A percentile compares a stretch with the other conserved stretches of the same genome.
Evolutionary conservation across 495 filamentous ascomycete species (phyloP).

Genomic region (Penicillium manginii): DNA sequence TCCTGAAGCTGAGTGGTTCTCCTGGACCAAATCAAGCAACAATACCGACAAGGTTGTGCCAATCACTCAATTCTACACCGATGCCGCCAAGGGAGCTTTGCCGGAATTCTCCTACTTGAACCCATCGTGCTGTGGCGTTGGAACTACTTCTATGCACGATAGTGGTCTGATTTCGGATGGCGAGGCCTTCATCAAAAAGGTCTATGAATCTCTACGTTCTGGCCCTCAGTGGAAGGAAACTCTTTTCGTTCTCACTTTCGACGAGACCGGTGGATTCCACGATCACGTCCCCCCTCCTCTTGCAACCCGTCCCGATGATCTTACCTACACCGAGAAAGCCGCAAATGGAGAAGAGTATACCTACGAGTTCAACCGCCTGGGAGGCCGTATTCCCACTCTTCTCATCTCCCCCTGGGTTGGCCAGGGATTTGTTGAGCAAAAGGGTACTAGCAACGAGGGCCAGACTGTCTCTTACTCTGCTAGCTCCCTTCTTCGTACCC

Average conservation of each 20-base stretch:
- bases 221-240: slow-evolving; percentile 52
- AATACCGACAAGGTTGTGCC: slow-evolving; percentile 32
- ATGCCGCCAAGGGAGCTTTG: slow-evolving; percentile 40
- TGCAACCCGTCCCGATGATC: slow-evolving; percentile 40
- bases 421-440: slow-evolving; percentile 49
- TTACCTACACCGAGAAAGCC: slow-evolving; percentile 49
- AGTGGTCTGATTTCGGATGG: slow-evolving; percentile 49
- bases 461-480: slow-evolving; percentile 42
- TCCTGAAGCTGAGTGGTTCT: slow-evolving; percentile 31
- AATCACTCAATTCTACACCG: slow-evolving; percentile 40
- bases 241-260: slow-evolving; percentile 55
- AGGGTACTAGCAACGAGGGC: slow-evolving; percentile 39
- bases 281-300: slow-evolving; percentile 54
- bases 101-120: slow-evolving; percentile 54
- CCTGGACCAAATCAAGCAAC: slow-evolving; percentile 26
- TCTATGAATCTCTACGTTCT: slow-evolving; percentile 53
- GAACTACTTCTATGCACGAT: slow-evolving; percentile 54
- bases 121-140: slow-evolving; percentile 52
- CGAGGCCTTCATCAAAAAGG: slow-evolving; percentile 52
- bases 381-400: slow-evolving; percentile 53
- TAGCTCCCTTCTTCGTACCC: slow-evolving; percentile 43
- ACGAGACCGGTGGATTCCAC: slow-evolving; percentile 55
- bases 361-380: slow-evolving; percentile 51
- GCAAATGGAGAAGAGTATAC: slow-evolving; percentile 47
- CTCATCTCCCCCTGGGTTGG: slow-evolving; percentile 54